Conservation (phyloP, 768 basidiomycete species). For the Cystofilobasidium macerans region DNA sequence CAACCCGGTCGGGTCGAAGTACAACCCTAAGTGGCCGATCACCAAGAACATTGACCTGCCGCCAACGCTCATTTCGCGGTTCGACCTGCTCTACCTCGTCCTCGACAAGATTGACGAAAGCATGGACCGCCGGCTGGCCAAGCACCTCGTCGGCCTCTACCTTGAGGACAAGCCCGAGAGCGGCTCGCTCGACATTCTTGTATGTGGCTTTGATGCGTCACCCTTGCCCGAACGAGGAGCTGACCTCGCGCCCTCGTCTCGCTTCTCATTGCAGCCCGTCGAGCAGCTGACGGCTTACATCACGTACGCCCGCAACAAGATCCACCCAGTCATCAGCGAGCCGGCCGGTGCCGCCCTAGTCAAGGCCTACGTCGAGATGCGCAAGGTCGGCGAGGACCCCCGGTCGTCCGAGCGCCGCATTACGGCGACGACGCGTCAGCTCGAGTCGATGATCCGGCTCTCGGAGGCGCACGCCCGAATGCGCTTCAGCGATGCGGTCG, state of each 20-base stretch:
- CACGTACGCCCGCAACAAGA: conserved; percentile 73
- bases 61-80: conserved; percentile 93
- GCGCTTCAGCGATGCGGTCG: conserved; percentile 80
- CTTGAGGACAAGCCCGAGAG: conserved; percentile 74
- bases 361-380: conserved; percentile 80
- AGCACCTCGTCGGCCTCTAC: conserved; percentile 85
- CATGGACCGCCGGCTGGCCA: conserved; percentile 73
- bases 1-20: conserved; percentile 91
- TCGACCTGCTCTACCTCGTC: conserved; percentile 90
- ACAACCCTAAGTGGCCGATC: conserved; percentile 81
- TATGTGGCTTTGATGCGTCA: conserved; percentile 40
- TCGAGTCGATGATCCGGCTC: conserved; percentile 92
- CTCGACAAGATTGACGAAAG: conserved; percentile 87
- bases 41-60: conserved; percentile 95
- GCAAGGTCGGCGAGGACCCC: conserved; percentile 78
- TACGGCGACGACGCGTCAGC: conserved; percentile 92
- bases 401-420: conserved; percentile 82
- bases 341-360: conserved; percentile 77
- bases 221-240: too few species aligned
- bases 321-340: conserved; percentile 77
- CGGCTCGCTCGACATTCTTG: conserved; percentile 61
- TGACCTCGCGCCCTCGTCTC: too few species aligned
- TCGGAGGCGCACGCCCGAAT: conserved; percentile 94
- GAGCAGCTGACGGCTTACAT: conserved; percentile 89
- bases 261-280: conserved; percentile 52